Percentiles rank a stretch among this genome's conserved stretches.
Conservation (phyloP, 2,329 filamentous ascomycete species). For the Penicillium janthinellum region DNA sequence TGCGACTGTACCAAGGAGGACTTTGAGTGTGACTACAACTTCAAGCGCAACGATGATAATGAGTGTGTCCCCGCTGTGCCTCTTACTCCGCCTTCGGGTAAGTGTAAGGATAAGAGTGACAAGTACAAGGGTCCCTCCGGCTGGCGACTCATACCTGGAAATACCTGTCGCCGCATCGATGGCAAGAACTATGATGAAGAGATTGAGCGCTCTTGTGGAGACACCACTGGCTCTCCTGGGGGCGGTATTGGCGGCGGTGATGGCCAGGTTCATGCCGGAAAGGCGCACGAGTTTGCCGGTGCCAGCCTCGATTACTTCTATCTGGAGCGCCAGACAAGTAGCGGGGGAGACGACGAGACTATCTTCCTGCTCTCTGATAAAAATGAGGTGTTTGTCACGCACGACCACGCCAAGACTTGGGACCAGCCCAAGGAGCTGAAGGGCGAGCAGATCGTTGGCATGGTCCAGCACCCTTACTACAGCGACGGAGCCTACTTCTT, state of each 20-base stretch:
- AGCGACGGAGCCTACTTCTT: conserved; percentile 87
- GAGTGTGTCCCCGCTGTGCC: conserved; percentile 68
- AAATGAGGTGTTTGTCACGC: conserved; percentile 69
- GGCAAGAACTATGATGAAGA: conserved; percentile 69
- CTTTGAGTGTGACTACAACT: conserved; percentile 97
- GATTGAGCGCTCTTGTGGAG: conserved; percentile 76
- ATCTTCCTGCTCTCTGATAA: conserved; percentile 62
- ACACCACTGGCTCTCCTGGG: conserved; percentile 55
- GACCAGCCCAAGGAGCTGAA: conserved; percentile 61
- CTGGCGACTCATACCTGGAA: conserved; percentile 86
- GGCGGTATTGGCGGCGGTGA: conserved; percentile 59
- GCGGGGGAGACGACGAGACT: conserved; percentile 70
- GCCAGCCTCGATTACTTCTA: conserved; percentile 65
- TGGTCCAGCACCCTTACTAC: conserved; percentile 78
- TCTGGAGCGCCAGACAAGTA: conserved; percentile 72
- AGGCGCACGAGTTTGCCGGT: conserved; percentile 63
- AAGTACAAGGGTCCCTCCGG: conserved; percentile 85
- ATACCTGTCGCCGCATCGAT: conserved; percentile 65
- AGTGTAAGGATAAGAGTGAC: conserved; percentile 71
- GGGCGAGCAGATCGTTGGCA: conserved; percentile 67
- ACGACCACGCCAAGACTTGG: conserved; percentile 90
- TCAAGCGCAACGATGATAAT: conserved; percentile 64
- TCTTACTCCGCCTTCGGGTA: conserved; percentile 67
- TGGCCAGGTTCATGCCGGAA: conserved; percentile 66
- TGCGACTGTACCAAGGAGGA: conserved; percentile 83